phyloP scores from a whole-genome alignment of 306 rosid species.

The Dalbergia cultrata region DNA sequence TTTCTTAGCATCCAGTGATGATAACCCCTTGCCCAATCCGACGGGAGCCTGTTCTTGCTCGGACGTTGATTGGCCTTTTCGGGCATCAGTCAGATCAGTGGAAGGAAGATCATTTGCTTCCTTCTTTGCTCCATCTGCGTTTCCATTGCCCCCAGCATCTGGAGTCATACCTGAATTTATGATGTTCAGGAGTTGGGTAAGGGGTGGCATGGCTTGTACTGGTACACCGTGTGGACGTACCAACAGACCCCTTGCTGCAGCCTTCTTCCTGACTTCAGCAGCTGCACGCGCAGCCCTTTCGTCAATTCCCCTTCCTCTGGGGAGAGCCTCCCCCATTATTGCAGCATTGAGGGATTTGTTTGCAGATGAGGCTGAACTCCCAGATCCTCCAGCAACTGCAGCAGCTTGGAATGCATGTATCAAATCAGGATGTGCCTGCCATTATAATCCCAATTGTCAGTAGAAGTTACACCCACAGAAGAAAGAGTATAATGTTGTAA shows the following conservation, averaged over 20 bases:
- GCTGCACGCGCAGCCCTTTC: constrained; percentile 97
- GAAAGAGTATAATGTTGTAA: neutral
- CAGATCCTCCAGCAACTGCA: constrained; percentile 83
- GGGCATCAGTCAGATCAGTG: constrained; percentile 47
- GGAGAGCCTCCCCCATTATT: constrained; percentile 73
- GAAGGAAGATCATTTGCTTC: constrained; percentile 54
- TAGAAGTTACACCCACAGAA: neutral
- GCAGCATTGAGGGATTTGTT: constrained; percentile 90
- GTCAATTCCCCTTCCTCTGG: constrained; percentile 92
- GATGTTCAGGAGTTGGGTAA: constrained; percentile 78
- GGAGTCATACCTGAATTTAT: constrained; percentile 72
- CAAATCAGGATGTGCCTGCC: constrained; percentile 89
- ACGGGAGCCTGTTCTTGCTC: constrained; percentile 69
- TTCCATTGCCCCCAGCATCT: constrained; percentile 60
- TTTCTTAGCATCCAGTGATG: constrained; percentile 82
- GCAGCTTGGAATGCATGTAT: constrained; percentile 97
- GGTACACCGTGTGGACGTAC: constrained; percentile 89
- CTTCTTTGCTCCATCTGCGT: constrained; percentile 58
- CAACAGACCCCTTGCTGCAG: constrained; percentile 86
- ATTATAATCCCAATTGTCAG: constrained; percentile 20
- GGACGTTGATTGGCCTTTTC: constrained; percentile 48
- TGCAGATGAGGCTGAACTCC: constrained; percentile 69
- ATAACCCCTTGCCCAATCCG: constrained; percentile 87
- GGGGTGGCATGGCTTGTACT: constrained; percentile 84
- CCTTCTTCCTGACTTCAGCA: constrained; percentile 94